Evolutionary conservation across 495 filamentous ascomycete genomes (phyloP).

Genomic region (Platismatia glauca): DNA sequence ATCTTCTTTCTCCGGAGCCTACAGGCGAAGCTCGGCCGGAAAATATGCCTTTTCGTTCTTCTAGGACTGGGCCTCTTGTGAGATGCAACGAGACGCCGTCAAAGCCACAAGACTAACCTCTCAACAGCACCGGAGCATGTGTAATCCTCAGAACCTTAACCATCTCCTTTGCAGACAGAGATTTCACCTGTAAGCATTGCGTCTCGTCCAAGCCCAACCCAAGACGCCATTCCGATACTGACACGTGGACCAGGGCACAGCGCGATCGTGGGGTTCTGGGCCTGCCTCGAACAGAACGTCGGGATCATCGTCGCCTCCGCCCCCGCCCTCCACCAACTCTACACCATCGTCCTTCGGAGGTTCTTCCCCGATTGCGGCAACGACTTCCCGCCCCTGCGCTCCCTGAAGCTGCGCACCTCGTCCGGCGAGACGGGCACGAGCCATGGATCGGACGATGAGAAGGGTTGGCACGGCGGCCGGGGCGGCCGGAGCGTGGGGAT

Average conservation of each 20-base stretch:
- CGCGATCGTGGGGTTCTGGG: not conserved
- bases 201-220: not conserved
- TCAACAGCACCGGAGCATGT: not conserved
- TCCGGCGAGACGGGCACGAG: not conserved
- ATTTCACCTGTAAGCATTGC: not conserved
- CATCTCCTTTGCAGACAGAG: not conserved
- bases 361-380: not conserved
- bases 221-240: not conserved
- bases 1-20: slow-evolving; percentile 7
- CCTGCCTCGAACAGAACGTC: not conserved
- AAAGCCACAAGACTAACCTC: not conserved
- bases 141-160: not conserved
- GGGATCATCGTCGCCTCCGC: not conserved
- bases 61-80: slow-evolving; percentile 14
- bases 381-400: not conserved
- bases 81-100: not conserved
- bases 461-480: not conserved
- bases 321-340: not conserved
- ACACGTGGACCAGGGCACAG: not conserved
- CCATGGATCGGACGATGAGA: not conserved
- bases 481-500: not conserved
- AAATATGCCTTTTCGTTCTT: slow-evolving; percentile 1
- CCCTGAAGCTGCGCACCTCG: not conserved
- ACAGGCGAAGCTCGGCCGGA: not conserved
- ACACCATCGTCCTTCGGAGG: not conserved